A percentile compares a stretch with the other conserved stretches of the same genome.
Conservation (phyloP, 192 early-diverging fungal genomes). For the Geranomyces michiganensis region DNA sequence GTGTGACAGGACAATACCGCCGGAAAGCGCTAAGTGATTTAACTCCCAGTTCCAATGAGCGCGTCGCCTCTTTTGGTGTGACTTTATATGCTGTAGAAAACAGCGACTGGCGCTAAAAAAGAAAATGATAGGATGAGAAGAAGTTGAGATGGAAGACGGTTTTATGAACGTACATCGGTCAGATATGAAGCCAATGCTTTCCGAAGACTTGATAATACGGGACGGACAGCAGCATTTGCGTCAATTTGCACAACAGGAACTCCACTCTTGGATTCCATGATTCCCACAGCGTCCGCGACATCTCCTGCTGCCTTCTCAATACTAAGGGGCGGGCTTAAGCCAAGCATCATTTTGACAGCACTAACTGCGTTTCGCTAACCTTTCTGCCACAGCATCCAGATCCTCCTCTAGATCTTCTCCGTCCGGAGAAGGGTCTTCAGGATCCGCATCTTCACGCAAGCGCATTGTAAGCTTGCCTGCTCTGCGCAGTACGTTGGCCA, state of each 20-base stretch:
- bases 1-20: constrained; percentile 52
- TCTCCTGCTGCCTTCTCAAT: constrained; percentile 42
- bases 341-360: constrained; percentile 38
- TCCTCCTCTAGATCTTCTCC: constrained; percentile 32
- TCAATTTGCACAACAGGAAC: constrained; percentile 49
- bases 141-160: no score
- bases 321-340: constrained; percentile 17
- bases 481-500: background rate
- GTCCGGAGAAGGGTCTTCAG: constrained; percentile 4
- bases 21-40: constrained; percentile 49
- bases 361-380: background rate
- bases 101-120: constrained; percentile 46
- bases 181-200: constrained; percentile 36
- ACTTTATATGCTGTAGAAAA: constrained; percentile 41
- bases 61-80: constrained; percentile 35
- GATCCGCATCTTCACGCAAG: constrained; percentile 20
- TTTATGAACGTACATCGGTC: constrained; percentile 15
- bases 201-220: constrained; percentile 39
- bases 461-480: constrained; percentile 6
- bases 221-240: constrained; percentile 38
- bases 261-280: constrained; percentile 32
- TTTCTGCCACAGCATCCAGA: background rate
- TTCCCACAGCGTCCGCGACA: constrained; percentile 33
- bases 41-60: constrained; percentile 44
- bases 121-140: no score